These are phyloP conservation scores for Fistulifera solaris DNA, from an alignment of 108 stramenopile genomes.

Conservation along the genomic window DNA sequence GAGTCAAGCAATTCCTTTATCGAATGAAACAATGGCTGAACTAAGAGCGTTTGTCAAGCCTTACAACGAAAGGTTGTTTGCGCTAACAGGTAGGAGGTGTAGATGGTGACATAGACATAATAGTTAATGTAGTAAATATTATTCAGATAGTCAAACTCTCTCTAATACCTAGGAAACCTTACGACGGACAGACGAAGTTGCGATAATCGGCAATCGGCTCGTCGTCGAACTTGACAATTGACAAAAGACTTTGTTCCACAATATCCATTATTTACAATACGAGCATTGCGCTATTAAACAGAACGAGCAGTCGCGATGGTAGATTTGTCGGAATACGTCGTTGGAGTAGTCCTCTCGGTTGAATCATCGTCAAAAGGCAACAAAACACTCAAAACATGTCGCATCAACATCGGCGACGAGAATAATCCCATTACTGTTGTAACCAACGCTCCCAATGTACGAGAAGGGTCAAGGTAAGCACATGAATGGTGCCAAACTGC, in stretches of 20 bases:
- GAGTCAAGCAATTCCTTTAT: conserved; percentile 38
- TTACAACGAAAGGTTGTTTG: conserved; percentile 75
- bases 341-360: conserved; percentile 51
- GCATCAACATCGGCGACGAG: conserved; percentile 35
- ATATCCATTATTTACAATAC: no score
- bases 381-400: conserved; percentile 32
- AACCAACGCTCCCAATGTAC: conserved; percentile 69
- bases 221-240: no score
- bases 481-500: neutral
- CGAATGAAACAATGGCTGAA: conserved; percentile 45
- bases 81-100: conserved; percentile 56
- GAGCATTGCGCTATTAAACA: neutral
- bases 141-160: no score
- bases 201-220: no score
- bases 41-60: conserved; percentile 55
- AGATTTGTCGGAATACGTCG: conserved; percentile 59
- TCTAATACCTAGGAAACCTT: no score
- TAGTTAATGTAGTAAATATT: no score
- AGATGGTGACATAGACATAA: conserved; percentile 27
- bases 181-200: no score
- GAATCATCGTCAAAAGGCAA: conserved; percentile 35
- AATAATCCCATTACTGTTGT: conserved; percentile 49
- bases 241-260: no score
- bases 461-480: conserved; percentile 49
- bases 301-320: neutral